Base-by-base conservation (phyloP, 2,329 filamentous ascomycete species). In the Sphaerulina vaccinii region DNA sequence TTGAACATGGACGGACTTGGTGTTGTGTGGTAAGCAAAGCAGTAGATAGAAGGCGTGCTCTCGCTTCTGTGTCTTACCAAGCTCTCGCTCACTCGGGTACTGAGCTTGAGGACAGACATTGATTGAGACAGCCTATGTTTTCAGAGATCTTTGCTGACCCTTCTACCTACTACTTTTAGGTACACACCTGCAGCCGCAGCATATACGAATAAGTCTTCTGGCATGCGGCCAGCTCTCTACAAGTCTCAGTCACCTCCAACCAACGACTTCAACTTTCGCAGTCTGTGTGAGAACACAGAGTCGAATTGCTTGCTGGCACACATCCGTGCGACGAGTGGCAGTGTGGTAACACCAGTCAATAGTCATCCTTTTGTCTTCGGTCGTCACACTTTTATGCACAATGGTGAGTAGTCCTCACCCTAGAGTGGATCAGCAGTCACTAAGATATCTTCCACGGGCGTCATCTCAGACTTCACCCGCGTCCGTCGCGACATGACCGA, bases 291-390 rank as follows among this genome's bases (percentile, higher is more conserved):
- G 23, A 79, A 79, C 53, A 80, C 76, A 0, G 70, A 75, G 41
- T 74, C 72, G 0, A 69, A 71, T n/a, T 74, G 73, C 16, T 67
- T 75, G 16, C 74, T 80, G 36, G 76, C 76, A 1, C 78, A 81
- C 56, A 79, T 80, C 51, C 71, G 78, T 5, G 77, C 77, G 6
- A 72, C 72, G 3, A 75, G 71, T n/a, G 74, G 72, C 2, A 75
- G 70, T 8, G 67, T 73, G 2, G 74, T 79, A n/a, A 72, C 74
- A 2, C 70, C 71, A 9, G 74, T 78, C 13, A 80, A 80, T 63
- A 76, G 73, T 36, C 77, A 81, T 51, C 78, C 78, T 2, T 81
- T 80, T 59, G 69, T 75, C 19, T 80, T 79, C 47, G 78, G 78
- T 10, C 68, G 76, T 15, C 75, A 79, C 55, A 68, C 70, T 11